These are phyloP conservation scores for Oemleria cerasiformis DNA, from an alignment of 306 rosid genomes.

Conservation along the genomic window DNA sequence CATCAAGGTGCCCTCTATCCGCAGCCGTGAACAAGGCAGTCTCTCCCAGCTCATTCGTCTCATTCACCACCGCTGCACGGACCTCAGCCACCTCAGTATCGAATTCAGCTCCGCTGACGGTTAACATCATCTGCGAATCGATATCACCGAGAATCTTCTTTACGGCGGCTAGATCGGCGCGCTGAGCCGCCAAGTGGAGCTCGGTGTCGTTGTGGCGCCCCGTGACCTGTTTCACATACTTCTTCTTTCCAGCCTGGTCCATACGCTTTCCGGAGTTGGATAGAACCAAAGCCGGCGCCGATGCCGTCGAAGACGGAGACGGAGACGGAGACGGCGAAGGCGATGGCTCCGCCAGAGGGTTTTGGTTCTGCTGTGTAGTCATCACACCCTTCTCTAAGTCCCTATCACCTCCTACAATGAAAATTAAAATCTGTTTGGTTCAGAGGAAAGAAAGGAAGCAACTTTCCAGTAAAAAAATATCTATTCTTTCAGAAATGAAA, in stretches of 20 bases:
- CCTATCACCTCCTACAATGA: slow-evolving; percentile 39
- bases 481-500: neutral
- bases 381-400: slow-evolving; percentile 40
- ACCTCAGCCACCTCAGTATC: slow-evolving; percentile 88
- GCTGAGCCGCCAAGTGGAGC: slow-evolving; percentile 95
- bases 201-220: slow-evolving; percentile 95
- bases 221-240: slow-evolving; percentile 96
- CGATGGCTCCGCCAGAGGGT: slow-evolving; percentile 41
- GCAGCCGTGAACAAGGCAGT: slow-evolving; percentile 87
- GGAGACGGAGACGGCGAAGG: slow-evolving; percentile 79
- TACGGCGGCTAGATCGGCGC: slow-evolving; percentile 87
- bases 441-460: neutral
- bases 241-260: slow-evolving; percentile 94
- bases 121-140: slow-evolving; percentile 69
- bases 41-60: slow-evolving; percentile 87
- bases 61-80: slow-evolving; percentile 72
- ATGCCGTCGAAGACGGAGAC: slow-evolving; percentile 50
- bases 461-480: neutral
- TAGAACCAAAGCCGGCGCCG: slow-evolving; percentile 89
- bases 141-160: slow-evolving; percentile 76
- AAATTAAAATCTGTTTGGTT: neutral
- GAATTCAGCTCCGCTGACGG: slow-evolving; percentile 54
- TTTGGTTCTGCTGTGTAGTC: slow-evolving; percentile 33
- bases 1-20: slow-evolving; percentile 78
- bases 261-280: slow-evolving; percentile 96